Percentiles rank a stretch among this genome's conserved stretches.
phyloP scores from a whole-genome alignment of 2,329 filamentous ascomycete genomes.

The Beauveria bassiana region DNA sequence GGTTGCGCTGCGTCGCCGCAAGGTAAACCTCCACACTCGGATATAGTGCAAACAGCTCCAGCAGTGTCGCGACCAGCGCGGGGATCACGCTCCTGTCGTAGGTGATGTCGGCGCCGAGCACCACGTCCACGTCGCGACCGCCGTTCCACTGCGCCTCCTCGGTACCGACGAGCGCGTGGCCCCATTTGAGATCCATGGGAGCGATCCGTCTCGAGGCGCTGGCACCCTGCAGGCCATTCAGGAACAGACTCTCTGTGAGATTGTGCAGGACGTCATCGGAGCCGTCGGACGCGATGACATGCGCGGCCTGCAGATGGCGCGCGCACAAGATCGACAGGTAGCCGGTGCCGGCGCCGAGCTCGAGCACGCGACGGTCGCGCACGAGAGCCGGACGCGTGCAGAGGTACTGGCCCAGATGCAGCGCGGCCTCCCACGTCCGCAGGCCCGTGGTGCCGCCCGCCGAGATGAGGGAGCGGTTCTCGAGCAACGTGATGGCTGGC shows the following conservation, averaged over 20 bases:
- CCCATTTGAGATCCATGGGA: conserved; percentile 57
- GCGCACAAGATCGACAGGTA: conserved; percentile 67
- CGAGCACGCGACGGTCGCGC: conserved; percentile 51
- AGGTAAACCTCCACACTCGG: conserved; percentile 54
- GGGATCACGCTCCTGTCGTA: conserved; percentile 62
- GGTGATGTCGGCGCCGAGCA: conserved; percentile 71
- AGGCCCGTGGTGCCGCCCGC: conserved; percentile 67
- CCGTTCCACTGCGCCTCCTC: conserved; percentile 48
- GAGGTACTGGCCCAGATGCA: conserved; percentile 66
- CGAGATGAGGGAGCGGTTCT: conserved; percentile 61
- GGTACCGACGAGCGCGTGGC: conserved; percentile 47
- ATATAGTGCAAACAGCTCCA: conserved; percentile 51
- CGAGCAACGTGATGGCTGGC: conserved; percentile 52
- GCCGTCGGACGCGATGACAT: conserved; percentile 65
- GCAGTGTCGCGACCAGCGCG: conserved; percentile 55
- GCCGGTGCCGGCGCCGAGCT: conserved; percentile 70
- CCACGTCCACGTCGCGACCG: conserved; percentile 46
- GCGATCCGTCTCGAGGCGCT: conserved; percentile 25
- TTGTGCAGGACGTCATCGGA: conserved; percentile 63
- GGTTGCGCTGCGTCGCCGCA: conserved; percentile 63
- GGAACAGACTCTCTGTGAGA: conserved; percentile 57
- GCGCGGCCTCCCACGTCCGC: conserved; percentile 73
- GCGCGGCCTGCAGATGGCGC: conserved; percentile 52
- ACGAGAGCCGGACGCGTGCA: conserved; percentile 40
- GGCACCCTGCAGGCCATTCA: conserved; percentile 54